Conservation (phyloP, 768 basidiomycete genomes). For the Pleurotus pulmonarius region DNA sequence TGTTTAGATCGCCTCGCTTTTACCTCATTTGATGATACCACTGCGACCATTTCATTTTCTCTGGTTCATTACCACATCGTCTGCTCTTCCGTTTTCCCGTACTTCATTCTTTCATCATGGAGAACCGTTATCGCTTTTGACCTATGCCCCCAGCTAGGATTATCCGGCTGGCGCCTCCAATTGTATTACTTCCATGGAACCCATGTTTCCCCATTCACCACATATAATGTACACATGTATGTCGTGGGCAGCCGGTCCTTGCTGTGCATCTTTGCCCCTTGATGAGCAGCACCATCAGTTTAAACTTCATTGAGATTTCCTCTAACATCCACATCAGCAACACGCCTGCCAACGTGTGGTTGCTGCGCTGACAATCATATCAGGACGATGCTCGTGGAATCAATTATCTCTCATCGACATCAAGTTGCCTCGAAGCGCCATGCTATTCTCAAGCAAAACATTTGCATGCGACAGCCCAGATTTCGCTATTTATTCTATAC, state of each 20-base stretch:
- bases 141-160: neutral
- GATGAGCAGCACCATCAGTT: conserved; percentile 1
- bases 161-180: neutral
- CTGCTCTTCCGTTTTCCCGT: conserved; percentile 20
- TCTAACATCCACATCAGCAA: neutral
- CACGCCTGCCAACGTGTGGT: neutral
- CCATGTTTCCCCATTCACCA: conserved; percentile 6
- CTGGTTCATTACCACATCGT: conserved; percentile 3
- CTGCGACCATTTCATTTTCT: conserved; percentile 29
- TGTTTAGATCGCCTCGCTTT: conserved; percentile 65
- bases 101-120: conserved; percentile 20
- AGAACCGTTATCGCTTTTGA: conserved; percentile 11
- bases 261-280: conserved; percentile 5
- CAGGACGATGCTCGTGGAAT: neutral
- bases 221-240: conserved; percentile 11
- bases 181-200: conserved; percentile 4
- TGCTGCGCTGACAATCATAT: neutral
- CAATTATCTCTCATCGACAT: neutral
- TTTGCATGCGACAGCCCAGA: conserved; percentile 49
- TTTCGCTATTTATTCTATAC: conserved; percentile 51
- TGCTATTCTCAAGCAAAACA: conserved; percentile 14
- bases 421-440: neutral
- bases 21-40: conserved; percentile 86
- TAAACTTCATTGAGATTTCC: neutral
- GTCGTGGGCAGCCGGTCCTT: conserved; percentile 2